Base-by-base conservation (phyloP, 129 eudicot genomes). In the Daucus carota region DNA sequence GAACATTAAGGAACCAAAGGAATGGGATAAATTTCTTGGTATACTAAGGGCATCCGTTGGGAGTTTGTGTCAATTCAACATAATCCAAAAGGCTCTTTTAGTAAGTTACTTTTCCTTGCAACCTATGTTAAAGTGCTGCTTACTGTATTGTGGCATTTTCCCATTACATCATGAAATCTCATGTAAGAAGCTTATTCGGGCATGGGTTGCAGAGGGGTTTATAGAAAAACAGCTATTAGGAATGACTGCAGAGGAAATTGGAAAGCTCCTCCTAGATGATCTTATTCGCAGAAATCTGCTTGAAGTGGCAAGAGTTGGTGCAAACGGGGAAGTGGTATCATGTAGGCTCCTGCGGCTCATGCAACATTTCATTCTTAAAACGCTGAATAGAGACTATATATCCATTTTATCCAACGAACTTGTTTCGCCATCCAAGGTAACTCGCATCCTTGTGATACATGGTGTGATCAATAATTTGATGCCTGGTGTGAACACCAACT, bases 191-290 rank as follows among this genome's bases (percentile, higher is more conserved):
- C 70, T 75, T 47, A 75, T 75, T 75, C 78, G 78, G 71, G 26
- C 63, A 57, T 75, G 70, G 78, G 71, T 75, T 75, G 78, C 71
- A n/a, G 78, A 75, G 54, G 78, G 78, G 18, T 75, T 75, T 59
- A 75, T 75, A 36, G 70, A 22, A 24, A 59, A 45, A 54, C 71
- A 59, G 71, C 16, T 28, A 6, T 70, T 75, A 43, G 78, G 78
- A 38, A 75, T 75, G 78, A 75, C 70, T 20, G 78, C 63, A 36
- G 78, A 75, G 40, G 78, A 75, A 36, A 75, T 75, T 24, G 78
- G 70, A 18, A 59, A 38, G 67, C 67, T 20, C 15, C 78, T 75
- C 26, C 43, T 75, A 34, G 52, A 75, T 46, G 71, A 59, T 46
- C 78, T 75, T 33, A 75, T 75, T 75, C 72, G 43, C 52, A 60